Conservation (phyloP, 1,284 basidiomycete genomes). For the Afroboletus lepidellus region DNA sequence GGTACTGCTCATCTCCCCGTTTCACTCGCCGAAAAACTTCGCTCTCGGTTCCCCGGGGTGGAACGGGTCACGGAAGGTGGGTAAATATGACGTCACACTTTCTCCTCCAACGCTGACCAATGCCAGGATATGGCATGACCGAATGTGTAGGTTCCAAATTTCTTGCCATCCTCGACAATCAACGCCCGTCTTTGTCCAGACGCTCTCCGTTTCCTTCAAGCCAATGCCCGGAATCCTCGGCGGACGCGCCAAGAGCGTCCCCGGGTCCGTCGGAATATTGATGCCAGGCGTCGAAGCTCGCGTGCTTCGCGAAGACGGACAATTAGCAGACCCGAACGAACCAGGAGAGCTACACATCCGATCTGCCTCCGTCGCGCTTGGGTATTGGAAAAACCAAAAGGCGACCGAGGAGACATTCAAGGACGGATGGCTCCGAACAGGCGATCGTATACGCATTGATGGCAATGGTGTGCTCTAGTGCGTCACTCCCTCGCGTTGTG, state of each 20-base stretch:
- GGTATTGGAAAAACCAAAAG: constrained; percentile 69
- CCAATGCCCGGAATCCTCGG: constrained; percentile 48
- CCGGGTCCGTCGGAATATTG: constrained; percentile 56
- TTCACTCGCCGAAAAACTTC: constrained; percentile 46
- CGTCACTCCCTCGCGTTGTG: constrained; percentile 30
- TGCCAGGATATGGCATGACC: constrained; percentile 70
- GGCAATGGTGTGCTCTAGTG: constrained; percentile 63
- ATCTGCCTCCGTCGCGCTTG: constrained; percentile 53
- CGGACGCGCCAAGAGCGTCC: constrained; percentile 41
- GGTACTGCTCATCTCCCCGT: constrained; percentile 71
- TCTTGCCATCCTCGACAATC: background rate
- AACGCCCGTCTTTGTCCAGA: constrained; percentile 41
- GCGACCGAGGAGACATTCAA: constrained; percentile 66
- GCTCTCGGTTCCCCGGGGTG: constrained; percentile 37
- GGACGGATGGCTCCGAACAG: constrained; percentile 69
- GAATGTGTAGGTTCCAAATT: constrained; percentile 53
- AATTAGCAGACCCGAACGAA: constrained; percentile 53
- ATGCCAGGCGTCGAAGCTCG: constrained; percentile 62
- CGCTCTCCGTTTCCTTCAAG: constrained; percentile 48
- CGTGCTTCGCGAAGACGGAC: constrained; percentile 59
- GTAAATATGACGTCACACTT: constrained; percentile 6
- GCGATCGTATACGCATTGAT: constrained; percentile 64
- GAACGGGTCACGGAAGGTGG: constrained; percentile 49
- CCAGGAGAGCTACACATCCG: constrained; percentile 64
- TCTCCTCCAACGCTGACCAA: background rate